A percentile compares a stretch with the other conserved stretches of the same genome.
Evolutionary conservation across 2,329 filamentous ascomycete species (phyloP).

Genomic region (Zarea fungicola): DNA sequence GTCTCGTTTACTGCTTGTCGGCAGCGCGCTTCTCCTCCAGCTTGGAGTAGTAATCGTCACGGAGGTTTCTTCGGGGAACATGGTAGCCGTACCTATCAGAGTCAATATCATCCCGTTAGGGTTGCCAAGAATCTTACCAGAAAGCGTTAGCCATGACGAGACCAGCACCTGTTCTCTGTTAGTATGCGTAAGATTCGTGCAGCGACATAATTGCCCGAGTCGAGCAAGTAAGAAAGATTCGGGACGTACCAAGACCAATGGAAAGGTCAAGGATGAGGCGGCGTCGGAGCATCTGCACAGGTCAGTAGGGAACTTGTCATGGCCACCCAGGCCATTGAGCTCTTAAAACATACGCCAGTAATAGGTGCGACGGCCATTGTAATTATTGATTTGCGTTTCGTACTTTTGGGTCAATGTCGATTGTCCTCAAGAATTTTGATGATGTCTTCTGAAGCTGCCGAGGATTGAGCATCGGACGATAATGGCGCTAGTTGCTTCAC

Average conservation of each 20-base stretch:
- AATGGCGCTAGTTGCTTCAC: constrained; percentile 27
- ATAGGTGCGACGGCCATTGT: constrained; percentile 54
- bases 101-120: constrained; percentile 8
- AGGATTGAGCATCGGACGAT: constrained; percentile 25
- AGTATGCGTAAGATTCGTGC: constrained; percentile 24
- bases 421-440: constrained; percentile 19
- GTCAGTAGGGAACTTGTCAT: constrained; percentile 25
- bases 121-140: constrained; percentile 40
- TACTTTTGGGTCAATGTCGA: constrained; percentile 18
- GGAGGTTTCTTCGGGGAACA: constrained; percentile 53
- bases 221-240: not conserved
- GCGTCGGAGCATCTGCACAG: constrained; percentile 53
- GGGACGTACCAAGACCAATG: constrained; percentile 51
- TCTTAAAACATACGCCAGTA: constrained; percentile 48
- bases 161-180: constrained; percentile 43
- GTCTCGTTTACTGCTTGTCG: constrained; percentile 20
- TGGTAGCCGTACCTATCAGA: constrained; percentile 55
- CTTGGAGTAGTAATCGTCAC: constrained; percentile 55
- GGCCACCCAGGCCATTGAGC: constrained; percentile 26
- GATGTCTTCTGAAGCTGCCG: constrained; percentile 13
- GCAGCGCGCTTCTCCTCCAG: constrained; percentile 52
- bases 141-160: constrained; percentile 50
- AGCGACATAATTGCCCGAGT: not conserved
- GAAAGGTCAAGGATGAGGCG: constrained; percentile 52
- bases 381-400: constrained; percentile 25